Percentiles rank a stretch among this genome's conserved stretches.
phyloP scores from a whole-genome alignment of 192 early-diverging fungal genomes.

The Backusella morwellensis region DNA sequence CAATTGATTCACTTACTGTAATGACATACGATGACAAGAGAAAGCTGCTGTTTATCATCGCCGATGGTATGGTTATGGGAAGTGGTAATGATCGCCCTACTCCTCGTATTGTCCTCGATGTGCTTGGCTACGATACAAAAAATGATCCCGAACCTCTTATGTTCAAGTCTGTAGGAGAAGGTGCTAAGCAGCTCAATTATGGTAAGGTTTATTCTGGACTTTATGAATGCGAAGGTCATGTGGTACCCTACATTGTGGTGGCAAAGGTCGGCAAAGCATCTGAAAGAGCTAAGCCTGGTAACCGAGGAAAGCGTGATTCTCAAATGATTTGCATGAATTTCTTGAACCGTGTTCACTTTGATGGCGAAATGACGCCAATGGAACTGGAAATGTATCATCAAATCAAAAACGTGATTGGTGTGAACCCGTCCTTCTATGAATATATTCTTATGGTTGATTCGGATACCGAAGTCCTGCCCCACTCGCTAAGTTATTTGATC shows the following conservation, averaged over 20 bases:
- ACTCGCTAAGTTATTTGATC: constrained; percentile 87
- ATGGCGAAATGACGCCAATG: constrained; percentile 86
- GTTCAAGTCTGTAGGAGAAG: constrained; percentile 91
- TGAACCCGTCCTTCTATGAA: constrained; percentile 78
- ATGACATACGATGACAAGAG: constrained; percentile 86
- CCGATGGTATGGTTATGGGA: constrained; percentile 96
- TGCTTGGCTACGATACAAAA: constrained; percentile 83
- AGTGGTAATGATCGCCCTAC: constrained; percentile 95
- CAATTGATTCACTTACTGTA: constrained; percentile 79
- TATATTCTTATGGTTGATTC: constrained; percentile 80
- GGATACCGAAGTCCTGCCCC: constrained; percentile 78
- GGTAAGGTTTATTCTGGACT: constrained; percentile 96
- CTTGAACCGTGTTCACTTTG: constrained; percentile 89
- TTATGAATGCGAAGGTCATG: constrained; percentile 88
- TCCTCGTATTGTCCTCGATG: constrained; percentile 89
- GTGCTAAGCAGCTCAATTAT: constrained; percentile 90
- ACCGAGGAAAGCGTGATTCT: constrained; percentile 97
- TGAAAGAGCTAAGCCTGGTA: constrained; percentile 87
- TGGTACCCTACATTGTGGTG: constrained; percentile 92
- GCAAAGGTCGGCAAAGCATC: constrained; percentile 90
- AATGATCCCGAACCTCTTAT: constrained; percentile 74
- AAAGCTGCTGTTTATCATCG: constrained; percentile 86
- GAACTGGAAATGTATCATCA: constrained; percentile 97
- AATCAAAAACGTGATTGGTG: constrained; percentile 95
- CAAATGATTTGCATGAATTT: constrained; percentile 95